Evolutionary conservation across 371 early-diverging fungal genomes (phyloP).

Genomic region (Dichotomocladium elegans): DNA sequence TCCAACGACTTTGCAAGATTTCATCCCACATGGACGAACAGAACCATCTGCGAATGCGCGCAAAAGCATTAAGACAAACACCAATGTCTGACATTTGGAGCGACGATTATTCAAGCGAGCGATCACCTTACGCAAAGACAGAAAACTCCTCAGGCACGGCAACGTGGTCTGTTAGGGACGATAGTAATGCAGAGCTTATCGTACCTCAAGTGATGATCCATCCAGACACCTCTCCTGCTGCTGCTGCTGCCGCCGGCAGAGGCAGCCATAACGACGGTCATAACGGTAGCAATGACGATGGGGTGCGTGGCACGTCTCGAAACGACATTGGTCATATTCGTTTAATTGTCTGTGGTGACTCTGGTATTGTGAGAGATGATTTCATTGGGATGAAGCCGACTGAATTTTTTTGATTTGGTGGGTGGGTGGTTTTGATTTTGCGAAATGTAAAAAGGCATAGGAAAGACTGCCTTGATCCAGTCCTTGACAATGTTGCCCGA

Average conservation of each 20-base stretch:
- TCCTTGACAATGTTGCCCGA: conserved; percentile 39
- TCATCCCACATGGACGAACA: no score
- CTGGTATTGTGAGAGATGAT: conserved; percentile 24
- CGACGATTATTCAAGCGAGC: neutral
- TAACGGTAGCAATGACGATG: neutral
- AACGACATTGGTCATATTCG: conserved; percentile 35
- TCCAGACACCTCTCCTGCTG: no score
- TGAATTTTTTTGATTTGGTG: neutral
- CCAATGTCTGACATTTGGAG: neutral
- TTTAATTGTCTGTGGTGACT: conserved; percentile 57
- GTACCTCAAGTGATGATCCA: conserved; percentile 9
- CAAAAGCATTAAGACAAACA: no score
- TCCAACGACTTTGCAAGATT: no score
- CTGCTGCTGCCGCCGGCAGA: no score
- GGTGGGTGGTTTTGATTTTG: neutral
- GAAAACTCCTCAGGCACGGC: conserved; percentile 1
- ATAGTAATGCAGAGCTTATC: conserved; percentile 9
- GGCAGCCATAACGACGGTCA: neutral
- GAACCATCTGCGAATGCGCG: no score
- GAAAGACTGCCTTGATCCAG: conserved; percentile 48
- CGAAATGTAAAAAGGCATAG: conserved; percentile 25
- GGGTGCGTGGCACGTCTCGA: neutral
- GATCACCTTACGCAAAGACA: neutral
- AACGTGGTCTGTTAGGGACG: conserved; percentile 4
- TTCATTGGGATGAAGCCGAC: neutral